Conservation (phyloP, 257 asterid species). For the Capsicum chinense region DNA sequence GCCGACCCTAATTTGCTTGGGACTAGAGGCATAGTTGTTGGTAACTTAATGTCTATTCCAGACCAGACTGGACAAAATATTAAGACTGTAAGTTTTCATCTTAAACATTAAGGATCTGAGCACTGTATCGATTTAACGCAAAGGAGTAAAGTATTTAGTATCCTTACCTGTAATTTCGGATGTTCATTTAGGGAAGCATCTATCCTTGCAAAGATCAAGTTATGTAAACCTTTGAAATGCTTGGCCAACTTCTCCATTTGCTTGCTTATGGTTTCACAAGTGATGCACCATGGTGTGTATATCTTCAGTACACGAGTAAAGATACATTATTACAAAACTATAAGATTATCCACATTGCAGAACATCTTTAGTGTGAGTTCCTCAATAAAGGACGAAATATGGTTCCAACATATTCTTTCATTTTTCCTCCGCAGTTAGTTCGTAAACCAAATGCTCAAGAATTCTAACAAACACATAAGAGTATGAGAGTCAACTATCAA, state of each 20-base stretch:
- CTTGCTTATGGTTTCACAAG: conserved; percentile 84
- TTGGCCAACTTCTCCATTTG: conserved; percentile 92
- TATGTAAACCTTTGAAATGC: conserved; percentile 87
- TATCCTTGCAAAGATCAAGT: conserved; percentile 76
- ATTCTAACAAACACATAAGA: background rate
- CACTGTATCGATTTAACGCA: background rate
- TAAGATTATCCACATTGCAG: background rate
- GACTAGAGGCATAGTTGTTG: background rate
- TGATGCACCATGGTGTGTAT: conserved; percentile 95
- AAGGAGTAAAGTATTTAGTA: background rate
- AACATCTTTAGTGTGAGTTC: background rate
- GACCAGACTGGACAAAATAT: background rate
- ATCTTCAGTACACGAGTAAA: conserved; percentile 49
- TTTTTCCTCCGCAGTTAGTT: background rate
- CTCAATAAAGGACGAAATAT: background rate
- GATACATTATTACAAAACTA: background rate
- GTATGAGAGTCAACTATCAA: background rate
- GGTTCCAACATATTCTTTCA: background rate
- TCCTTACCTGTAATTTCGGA: conserved; percentile 68
- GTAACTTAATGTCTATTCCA: background rate
- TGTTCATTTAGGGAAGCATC: conserved; percentile 92
- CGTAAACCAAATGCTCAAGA: background rate
- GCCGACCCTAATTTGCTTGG: background rate
- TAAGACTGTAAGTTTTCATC: background rate
- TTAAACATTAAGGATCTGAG: background rate